Base-by-base conservation (phyloP, 495 filamentous ascomycete genomes). In the Monascus purpureus region DNA sequence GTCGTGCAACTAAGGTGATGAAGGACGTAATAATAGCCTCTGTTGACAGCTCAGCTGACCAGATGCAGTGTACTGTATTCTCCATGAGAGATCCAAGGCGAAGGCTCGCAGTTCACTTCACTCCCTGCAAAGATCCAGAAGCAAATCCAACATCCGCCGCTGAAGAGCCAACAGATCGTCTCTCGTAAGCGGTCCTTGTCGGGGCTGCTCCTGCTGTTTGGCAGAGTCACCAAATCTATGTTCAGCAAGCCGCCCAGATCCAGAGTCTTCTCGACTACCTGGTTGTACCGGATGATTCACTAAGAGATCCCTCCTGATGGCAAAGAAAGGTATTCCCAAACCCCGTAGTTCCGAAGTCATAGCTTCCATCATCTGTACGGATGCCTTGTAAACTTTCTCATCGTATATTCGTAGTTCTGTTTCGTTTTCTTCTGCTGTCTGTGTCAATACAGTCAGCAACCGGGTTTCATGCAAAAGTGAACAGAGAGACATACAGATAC, bases 311-410 rank as follows among this genome's bases (percentile, higher is more conserved):
- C 43, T 39, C 25, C 52, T 55, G 7, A 66, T 55, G 23, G 60
- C 64, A 46, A 82, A 84, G 45, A 82, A 82, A 1, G 79, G 79
- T 20, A 82, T 70, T 3, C 67, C 65, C 33, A 80, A 43, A 6
- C 41, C 56, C 22, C 63, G 60, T 15, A 84, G 48, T 42, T 77
- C 74, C 8, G 47, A 36, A 6, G 47, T 52, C 46, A 76, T 68
- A 4, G 70, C 66, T 6, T 59, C 52, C 1, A 66, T 62, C 76
- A 84, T 78, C 14, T 72, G 53, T 12, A 39, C 47, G 22, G 64
- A 67, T 13, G 75, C 75, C 25, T 46, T 59, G 39, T 77, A 64
- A 23, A 81, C 70, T 37, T 79, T 80, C 15, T 46, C 40, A 41
- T 80, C 74, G 42, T 72, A 81, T 8, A 51, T 44, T 22, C 49